phyloP scores from a whole-genome alignment of 2,329 filamentous ascomycete genomes.

The Calonectria crousiana region DNA sequence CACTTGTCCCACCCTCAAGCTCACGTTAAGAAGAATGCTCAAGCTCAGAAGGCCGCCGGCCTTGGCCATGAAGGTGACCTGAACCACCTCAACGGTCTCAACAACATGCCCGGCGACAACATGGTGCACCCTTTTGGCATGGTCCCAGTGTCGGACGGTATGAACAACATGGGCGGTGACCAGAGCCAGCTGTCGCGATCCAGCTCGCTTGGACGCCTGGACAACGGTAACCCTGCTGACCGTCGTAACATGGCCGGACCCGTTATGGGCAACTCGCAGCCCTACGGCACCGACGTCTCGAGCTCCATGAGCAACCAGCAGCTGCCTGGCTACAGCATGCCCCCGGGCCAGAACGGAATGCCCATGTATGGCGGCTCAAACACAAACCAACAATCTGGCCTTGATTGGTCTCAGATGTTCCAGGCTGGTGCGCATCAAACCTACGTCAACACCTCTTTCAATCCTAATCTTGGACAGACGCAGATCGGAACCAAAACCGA shows the following conservation, averaged over 20 bases:
- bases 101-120: constrained; percentile 68
- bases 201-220: constrained; percentile 70
- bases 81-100: constrained; percentile 71
- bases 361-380: constrained; percentile 72
- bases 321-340: constrained; percentile 74
- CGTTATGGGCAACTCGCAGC: constrained; percentile 65
- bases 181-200: constrained; percentile 73
- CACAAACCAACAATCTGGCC: constrained; percentile 71
- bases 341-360: constrained; percentile 72
- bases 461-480: constrained; percentile 75
- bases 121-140: constrained; percentile 71
- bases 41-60: constrained; percentile 67
- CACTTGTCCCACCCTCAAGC: constrained; percentile 94
- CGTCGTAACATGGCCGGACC: constrained; percentile 66
- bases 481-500: constrained; percentile 78
- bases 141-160: constrained; percentile 67
- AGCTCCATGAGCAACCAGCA: constrained; percentile 75
- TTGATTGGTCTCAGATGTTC: constrained; percentile 86
- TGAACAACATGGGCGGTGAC: constrained; percentile 70
- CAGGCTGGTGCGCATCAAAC: constrained; percentile 77
- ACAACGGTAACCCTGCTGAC: constrained; percentile 68
- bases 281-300: constrained; percentile 69
- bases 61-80: constrained; percentile 67
- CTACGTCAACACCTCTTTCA: constrained; percentile 72
- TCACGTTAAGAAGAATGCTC: constrained; percentile 83